These are phyloP conservation scores for Blastobotrys parvus DNA, from an alignment of 805 yeast species.

Conservation along the genomic window DNA sequence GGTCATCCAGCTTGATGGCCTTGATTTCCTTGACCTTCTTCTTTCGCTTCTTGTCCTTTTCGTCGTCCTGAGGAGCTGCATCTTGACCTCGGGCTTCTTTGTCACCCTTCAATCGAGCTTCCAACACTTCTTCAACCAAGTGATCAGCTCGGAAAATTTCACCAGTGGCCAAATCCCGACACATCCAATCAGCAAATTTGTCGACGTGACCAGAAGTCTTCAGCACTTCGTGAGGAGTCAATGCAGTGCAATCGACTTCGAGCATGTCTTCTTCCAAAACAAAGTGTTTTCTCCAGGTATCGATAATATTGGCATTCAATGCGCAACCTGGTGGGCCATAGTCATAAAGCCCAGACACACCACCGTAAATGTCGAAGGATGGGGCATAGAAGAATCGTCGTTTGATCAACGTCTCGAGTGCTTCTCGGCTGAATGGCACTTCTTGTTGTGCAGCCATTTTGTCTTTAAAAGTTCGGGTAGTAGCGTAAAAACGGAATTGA, in stretches of 20 bases:
- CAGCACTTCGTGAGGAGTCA: slow-evolving; percentile 95
- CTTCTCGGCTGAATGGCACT: slow-evolving; percentile 66
- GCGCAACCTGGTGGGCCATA: slow-evolving; percentile 99
- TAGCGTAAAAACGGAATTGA: too few species aligned
- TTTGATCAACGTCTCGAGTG: slow-evolving; percentile 81
- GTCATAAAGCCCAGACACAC: slow-evolving; percentile 95
- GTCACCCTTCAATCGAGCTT: slow-evolving; percentile 93
- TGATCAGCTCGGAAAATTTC: slow-evolving; percentile 99
- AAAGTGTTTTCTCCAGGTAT: slow-evolving; percentile 96
- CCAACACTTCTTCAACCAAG: slow-evolving; percentile 94
- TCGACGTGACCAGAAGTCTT: slow-evolving; percentile 99
- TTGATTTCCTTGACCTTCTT: slow-evolving; percentile 78
- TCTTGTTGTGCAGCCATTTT: slow-evolving; percentile 2
- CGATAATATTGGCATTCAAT: slow-evolving; percentile 90
- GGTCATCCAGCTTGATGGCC: slow-evolving; percentile 70
- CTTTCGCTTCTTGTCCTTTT: slow-evolving; percentile 91
- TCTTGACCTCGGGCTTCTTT: slow-evolving; percentile 91
- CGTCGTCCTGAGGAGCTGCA: slow-evolving; percentile 69
- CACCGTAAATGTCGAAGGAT: slow-evolving; percentile 94
- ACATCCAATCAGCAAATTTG: slow-evolving; percentile 99
- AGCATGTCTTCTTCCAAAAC: slow-evolving; percentile 97
- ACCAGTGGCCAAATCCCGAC: slow-evolving; percentile 89
- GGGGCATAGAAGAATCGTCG: slow-evolving; percentile 98
- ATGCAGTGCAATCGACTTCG: slow-evolving; percentile 96
- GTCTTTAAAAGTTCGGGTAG: not conserved